Conservation (phyloP, 331 rosid genomes). For the Acacia pycnantha region DNA sequence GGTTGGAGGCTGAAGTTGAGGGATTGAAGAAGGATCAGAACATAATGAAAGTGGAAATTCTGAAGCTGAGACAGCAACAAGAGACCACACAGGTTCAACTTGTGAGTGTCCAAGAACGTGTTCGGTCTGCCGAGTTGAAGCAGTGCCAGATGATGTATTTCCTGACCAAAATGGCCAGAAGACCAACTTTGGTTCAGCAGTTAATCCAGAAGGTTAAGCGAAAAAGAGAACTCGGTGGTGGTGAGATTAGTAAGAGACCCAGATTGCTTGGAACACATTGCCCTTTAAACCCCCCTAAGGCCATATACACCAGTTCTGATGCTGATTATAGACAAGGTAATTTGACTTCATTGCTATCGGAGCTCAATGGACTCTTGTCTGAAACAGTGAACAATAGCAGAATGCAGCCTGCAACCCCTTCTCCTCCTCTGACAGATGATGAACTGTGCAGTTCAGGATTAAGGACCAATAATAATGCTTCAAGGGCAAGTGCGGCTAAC, state of each 20-base stretch:
- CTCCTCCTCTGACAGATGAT: conserved; percentile 31
- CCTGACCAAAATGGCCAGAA: conserved; percentile 51
- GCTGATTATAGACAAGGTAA: conserved; percentile 30
- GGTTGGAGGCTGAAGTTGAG: conserved; percentile 61
- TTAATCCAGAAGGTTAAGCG: conserved; percentile 44
- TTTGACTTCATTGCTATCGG: conserved; percentile 39
- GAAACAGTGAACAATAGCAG: conserved; percentile 25
- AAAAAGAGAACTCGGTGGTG: conserved; percentile 51
- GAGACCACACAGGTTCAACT: conserved; percentile 54
- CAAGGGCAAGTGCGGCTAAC: background rate
- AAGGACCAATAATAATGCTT: background rate
- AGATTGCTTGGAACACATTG: conserved; percentile 45
- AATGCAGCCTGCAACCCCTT: conserved; percentile 17
- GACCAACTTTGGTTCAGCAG: conserved; percentile 46
- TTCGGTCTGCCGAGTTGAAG: conserved; percentile 50
- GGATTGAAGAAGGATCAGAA: conserved; percentile 60
- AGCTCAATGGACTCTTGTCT: conserved; percentile 36
- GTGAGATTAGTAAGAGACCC: conserved; percentile 47
- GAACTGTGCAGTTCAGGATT: conserved; percentile 30
- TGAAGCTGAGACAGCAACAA: conserved; percentile 62
- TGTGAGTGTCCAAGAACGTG: conserved; percentile 45
- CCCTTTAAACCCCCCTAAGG: conserved; percentile 24
- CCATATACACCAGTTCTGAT: conserved; percentile 12
- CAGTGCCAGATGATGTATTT: conserved; percentile 64
- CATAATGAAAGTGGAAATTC: conserved; percentile 55